Percentiles rank a stretch among this genome's conserved stretches.
phyloP scores from a whole-genome alignment of 768 basidiomycete genomes.

The Xerocomus potaroensis region DNA sequence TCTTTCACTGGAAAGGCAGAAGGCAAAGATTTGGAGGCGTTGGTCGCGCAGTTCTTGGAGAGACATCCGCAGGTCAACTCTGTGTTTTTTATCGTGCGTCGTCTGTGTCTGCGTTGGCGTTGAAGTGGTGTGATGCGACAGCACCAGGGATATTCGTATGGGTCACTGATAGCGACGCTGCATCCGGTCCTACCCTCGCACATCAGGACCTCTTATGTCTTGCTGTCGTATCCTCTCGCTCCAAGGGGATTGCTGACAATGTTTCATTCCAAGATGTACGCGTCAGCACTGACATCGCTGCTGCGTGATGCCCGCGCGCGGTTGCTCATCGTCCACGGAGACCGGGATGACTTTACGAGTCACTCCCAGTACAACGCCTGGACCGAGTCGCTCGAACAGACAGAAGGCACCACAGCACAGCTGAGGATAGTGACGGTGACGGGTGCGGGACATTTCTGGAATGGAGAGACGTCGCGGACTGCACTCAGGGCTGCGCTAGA shows the following conservation, averaged over 20 bases:
- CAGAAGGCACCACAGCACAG: constrained; percentile 21
- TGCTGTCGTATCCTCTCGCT: constrained; percentile 75
- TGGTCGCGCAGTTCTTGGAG: constrained; percentile 53
- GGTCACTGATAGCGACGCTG: constrained; percentile 66
- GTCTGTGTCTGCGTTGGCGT: constrained; percentile 1
- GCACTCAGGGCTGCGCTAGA: constrained; percentile 17
- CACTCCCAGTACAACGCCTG: constrained; percentile 51
- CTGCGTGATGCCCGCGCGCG: constrained; percentile 42
- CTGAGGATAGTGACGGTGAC: constrained; percentile 37
- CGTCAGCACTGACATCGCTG: constrained; percentile 45
- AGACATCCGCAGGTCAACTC: constrained; percentile 40
- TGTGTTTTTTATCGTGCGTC: constrained; percentile 58
- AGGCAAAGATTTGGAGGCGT: constrained; percentile 60
- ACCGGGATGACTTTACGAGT: constrained; percentile 68
- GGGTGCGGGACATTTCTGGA: constrained; percentile 68
- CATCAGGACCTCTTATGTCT: constrained; percentile 57
- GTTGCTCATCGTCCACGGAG: constrained; percentile 64
- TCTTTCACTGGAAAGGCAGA: constrained; percentile 72
- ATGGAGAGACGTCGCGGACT: constrained; percentile 28
- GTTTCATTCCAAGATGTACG: constrained; percentile 58
- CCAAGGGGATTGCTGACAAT: constrained; percentile 64
- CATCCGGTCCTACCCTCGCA: constrained; percentile 49
- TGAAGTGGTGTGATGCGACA: background rate
- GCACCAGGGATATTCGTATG: constrained; percentile 75
- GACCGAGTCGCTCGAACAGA: constrained; percentile 37